phyloP scores from a whole-genome alignment of 2,329 filamentous ascomycete genomes.

The Colletotrichum sp. region DNA sequence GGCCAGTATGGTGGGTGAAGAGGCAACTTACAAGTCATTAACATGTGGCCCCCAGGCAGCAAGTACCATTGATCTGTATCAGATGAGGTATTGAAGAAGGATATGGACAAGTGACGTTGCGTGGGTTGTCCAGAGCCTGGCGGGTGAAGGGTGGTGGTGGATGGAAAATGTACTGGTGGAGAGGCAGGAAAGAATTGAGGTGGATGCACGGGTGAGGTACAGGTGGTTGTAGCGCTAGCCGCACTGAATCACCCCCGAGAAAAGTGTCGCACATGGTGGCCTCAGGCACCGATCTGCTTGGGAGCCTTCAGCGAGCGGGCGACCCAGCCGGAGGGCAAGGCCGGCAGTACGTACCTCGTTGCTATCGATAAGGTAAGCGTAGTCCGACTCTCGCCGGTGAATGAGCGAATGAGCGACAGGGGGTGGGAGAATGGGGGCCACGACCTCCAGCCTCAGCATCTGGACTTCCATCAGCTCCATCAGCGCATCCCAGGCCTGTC shows the following conservation, averaged over 20 bases:
- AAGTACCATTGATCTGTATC: slow-evolving; percentile 20
- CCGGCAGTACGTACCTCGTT: not conserved
- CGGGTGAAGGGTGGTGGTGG: slow-evolving; percentile 20
- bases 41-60: slow-evolving; percentile 45
- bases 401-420: not conserved
- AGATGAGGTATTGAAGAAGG: slow-evolving; percentile 5
- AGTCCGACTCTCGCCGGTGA: not conserved
- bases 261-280: not conserved
- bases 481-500: not conserved
- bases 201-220: slow-evolving; percentile 28
- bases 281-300: not conserved
- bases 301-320: not conserved
- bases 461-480: too few relatives aligned
- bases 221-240: slow-evolving; percentile 22
- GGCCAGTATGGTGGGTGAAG: slow-evolving; percentile 29
- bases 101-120: slow-evolving; percentile 11
- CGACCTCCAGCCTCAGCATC: not conserved
- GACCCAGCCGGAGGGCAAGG: not conserved
- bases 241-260: slow-evolving; percentile 19
- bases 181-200: slow-evolving; percentile 43
- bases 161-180: slow-evolving; percentile 31
- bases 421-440: not conserved
- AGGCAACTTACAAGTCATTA: slow-evolving; percentile 57
- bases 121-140: slow-evolving; percentile 19
- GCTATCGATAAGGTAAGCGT: not conserved